Percentiles rank a stretch among this genome's conserved stretches.
Conservation (phyloP, 2,329 filamentous ascomycete species). For the Fusarium neocosmosporiellum region DNA sequence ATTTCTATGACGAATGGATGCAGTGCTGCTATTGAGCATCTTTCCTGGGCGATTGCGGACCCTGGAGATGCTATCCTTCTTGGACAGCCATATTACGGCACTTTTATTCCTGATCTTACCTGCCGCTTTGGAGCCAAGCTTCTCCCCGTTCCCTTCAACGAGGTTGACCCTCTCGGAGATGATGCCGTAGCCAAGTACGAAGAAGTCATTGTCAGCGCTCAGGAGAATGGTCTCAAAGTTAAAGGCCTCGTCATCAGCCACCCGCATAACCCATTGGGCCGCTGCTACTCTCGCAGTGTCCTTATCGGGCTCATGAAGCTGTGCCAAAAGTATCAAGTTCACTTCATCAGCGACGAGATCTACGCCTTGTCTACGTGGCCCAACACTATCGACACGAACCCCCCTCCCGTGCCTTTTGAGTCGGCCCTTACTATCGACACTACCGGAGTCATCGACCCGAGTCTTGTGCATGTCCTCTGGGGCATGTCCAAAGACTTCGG, state of each 20-base stretch:
- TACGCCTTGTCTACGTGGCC: constrained; percentile 64
- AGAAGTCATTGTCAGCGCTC: constrained; percentile 51
- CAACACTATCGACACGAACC: constrained; percentile 48
- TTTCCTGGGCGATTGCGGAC: constrained; percentile 53
- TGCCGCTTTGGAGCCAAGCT: constrained; percentile 55
- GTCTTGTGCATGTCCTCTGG: constrained; percentile 63
- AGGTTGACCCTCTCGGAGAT: constrained; percentile 55
- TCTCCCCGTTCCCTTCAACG: constrained; percentile 56
- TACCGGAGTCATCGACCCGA: constrained; percentile 57
- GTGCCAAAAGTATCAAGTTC: constrained; percentile 60
- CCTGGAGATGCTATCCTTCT: constrained; percentile 55
- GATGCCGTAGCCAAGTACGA: constrained; percentile 59
- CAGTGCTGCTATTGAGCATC: constrained; percentile 54
- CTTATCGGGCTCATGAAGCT: constrained; percentile 57
- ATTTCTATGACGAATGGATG: constrained; percentile 55
- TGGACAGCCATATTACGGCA: constrained; percentile 60
- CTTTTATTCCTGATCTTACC: constrained; percentile 59
- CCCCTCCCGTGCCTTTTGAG: constrained; percentile 52
- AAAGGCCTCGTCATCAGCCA: constrained; percentile 62
- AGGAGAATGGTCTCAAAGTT: constrained; percentile 54
- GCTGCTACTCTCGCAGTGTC: constrained; percentile 56
- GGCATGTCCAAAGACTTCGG: constrained; percentile 65
- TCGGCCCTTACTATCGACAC: constrained; percentile 59
- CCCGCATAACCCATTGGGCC: constrained; percentile 63
- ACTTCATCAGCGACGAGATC: constrained; percentile 63